Conservation (phyloP, 192 early-diverging fungal species). For the Podila verticillata region DNA sequence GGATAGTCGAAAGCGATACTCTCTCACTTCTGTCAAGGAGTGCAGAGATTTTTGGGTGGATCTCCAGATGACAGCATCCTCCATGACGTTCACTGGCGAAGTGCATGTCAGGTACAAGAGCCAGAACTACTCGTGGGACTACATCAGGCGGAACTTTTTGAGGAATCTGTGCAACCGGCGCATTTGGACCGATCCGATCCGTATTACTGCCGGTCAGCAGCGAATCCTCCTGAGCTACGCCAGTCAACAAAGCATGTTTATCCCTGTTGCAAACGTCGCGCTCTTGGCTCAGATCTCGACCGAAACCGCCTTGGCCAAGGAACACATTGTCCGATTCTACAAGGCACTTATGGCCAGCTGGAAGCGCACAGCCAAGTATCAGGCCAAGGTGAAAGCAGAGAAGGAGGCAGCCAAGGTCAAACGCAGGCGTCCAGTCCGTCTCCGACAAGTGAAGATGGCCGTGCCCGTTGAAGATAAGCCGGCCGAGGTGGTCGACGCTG, state of each 20-base stretch:
- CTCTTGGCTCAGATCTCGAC: conserved; percentile 9
- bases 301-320: conserved; percentile 21
- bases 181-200: conserved; percentile 41
- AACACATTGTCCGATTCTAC: conserved; percentile 31
- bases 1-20: conserved; percentile 18
- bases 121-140: conserved; percentile 9
- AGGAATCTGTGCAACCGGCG: conserved; percentile 32
- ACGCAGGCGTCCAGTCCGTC: neutral
- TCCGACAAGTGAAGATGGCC: neutral
- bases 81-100: conserved; percentile 10
- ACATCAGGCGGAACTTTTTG: conserved; percentile 28
- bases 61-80: conserved; percentile 28
- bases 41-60: conserved; percentile 45
- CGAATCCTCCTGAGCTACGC: conserved; percentile 20
- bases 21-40: conserved; percentile 6
- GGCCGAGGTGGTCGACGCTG: neutral
- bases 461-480: neutral
- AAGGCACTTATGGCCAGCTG: conserved; percentile 18
- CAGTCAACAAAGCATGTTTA: conserved; percentile 22
- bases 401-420: neutral
- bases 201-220: conserved; percentile 11
- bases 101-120: neutral
- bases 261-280: conserved; percentile 12
- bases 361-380: conserved; percentile 5
- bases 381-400: neutral